Base-by-base conservation (phyloP, 495 filamentous ascomycete genomes). In the Penicillium tannophilum region DNA sequence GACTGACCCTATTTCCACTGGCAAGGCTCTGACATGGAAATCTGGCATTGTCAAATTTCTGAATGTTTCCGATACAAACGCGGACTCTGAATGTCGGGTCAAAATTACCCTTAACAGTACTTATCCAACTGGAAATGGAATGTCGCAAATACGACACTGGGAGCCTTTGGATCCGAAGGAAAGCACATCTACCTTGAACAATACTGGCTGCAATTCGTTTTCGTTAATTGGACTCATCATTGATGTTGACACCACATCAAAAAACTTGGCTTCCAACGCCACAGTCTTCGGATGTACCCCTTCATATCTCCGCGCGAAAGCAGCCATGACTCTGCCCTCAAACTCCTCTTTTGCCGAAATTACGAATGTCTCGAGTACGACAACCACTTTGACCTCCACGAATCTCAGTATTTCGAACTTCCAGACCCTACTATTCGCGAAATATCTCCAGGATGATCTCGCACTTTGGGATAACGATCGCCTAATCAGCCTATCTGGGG, bases 121-220 rank as follows among this genome's bases (percentile, higher is more conserved):
- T 26, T 17, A 43, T 3, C 50, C 58, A 1, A 4, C n/a, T 6
- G 14, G 26, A 4, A n/a, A 48, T 3, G 31, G 43, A 11, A 8
- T 17, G 0, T 52, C 44, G 19, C 63, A 69, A 49, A 16, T 60
- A 6, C 58, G 53, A 11, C 54, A 69, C 12, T 71, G 68, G 68
- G 65, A 69, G 52, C 66, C 68, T 23, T 26, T 55, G 16, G 20
- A 12, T 26, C 23, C 52, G 2, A 6, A 33, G 20, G 20, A 11
- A 42, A 33, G 24, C n/a, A 23, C 7, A 43, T 36, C 59, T 0
- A 59, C 48, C 6, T 62, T 66, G 17, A 49, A 55, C n/a, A 23
- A 16, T 16, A 62, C 39, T 6, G 53, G 43, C 5, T 71, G 68
- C 47, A 47, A 24, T 1, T 30, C 46, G 1, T 47, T 57, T 19